Conservation (phyloP, 352 stramenopile genomes). For the Vaucheria bursata region DNA sequence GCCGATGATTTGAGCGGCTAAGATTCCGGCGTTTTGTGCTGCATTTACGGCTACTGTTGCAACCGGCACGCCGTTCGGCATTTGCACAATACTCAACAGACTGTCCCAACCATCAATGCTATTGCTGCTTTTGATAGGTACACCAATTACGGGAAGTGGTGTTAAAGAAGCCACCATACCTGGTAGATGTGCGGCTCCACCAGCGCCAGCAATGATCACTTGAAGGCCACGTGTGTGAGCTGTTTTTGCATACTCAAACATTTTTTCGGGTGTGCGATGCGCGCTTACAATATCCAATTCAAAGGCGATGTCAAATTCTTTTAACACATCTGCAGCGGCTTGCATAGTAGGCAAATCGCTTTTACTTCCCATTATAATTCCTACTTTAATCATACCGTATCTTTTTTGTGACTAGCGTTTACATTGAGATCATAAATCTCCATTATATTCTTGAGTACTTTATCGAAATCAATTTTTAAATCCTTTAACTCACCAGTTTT, state of each 20-base stretch:
- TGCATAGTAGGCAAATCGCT: neutral
- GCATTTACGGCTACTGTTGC: neutral
- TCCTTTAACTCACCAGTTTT: neutral
- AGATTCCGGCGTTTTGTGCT: neutral
- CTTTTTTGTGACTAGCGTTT: too few species aligned
- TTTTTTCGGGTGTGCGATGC: conserved; percentile 84
- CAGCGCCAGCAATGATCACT: conserved; percentile 65
- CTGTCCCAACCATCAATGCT: neutral
- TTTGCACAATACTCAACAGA: neutral
- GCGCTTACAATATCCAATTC: conserved; percentile 91
- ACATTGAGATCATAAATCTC: too few species aligned
- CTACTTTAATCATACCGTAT: neutral
- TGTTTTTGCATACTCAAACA: conserved; percentile 82
- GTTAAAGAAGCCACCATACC: conserved; percentile 64
- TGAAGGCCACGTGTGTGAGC: conserved; percentile 71
- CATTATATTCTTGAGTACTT: too few species aligned
- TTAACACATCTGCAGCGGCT: conserved; percentile 72
- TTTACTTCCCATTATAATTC: neutral
- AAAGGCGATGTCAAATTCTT: conserved; percentile 82
- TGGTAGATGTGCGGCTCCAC: conserved; percentile 86
- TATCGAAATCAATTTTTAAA: too few species aligned
- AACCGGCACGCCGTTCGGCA: neutral
- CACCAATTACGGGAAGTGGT: conserved; percentile 68
- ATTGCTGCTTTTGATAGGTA: conserved; percentile 54
- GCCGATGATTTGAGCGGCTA: neutral